Evolutionary conservation across 202 grass and related monocot genomes (phyloP).

Genomic region (Panicum hallii): DNA sequence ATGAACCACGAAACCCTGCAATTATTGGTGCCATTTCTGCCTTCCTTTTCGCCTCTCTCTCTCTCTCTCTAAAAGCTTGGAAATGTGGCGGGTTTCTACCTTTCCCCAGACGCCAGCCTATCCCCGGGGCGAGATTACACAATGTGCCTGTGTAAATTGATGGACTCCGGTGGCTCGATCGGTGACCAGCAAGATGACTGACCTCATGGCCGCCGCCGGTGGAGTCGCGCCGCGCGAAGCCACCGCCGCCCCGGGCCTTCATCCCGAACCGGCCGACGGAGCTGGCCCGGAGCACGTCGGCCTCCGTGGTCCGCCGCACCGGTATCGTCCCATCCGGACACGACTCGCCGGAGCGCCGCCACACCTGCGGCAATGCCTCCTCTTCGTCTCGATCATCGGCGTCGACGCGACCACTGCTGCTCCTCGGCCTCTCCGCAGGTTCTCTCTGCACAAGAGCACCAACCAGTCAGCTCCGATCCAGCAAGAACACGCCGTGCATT

Average conservation of each 20-base stretch:
- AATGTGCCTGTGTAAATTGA: background rate
- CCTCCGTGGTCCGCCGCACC: conserved; percentile 61
- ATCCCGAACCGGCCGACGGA: conserved; percentile 61
- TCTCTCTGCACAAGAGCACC: conserved; percentile 39
- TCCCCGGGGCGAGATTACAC: background rate
- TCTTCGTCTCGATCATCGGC: background rate
- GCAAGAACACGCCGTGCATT: background rate
- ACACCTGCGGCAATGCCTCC: conserved; percentile 52
- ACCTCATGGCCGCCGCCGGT: conserved; percentile 74
- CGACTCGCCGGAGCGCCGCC: conserved; percentile 59
- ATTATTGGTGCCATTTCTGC: background rate
- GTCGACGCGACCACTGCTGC: background rate
- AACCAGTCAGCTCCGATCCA: background rate
- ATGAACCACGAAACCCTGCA: background rate
- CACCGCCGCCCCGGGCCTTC: conserved; percentile 44
- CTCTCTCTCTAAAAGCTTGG: background rate
- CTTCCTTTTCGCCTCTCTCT: background rate
- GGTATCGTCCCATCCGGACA: conserved; percentile 74
- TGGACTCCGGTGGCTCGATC: background rate
- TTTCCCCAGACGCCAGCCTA: no score
- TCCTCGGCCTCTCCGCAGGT: conserved; percentile 51
- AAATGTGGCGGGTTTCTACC: background rate
- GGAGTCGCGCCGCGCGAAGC: conserved; percentile 51
- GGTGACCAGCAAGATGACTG: background rate
- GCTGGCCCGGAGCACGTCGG: conserved; percentile 64